Conservation (phyloP, 2,329 filamentous ascomycete genomes). For the Ceratocystiopsis sp. region DNA sequence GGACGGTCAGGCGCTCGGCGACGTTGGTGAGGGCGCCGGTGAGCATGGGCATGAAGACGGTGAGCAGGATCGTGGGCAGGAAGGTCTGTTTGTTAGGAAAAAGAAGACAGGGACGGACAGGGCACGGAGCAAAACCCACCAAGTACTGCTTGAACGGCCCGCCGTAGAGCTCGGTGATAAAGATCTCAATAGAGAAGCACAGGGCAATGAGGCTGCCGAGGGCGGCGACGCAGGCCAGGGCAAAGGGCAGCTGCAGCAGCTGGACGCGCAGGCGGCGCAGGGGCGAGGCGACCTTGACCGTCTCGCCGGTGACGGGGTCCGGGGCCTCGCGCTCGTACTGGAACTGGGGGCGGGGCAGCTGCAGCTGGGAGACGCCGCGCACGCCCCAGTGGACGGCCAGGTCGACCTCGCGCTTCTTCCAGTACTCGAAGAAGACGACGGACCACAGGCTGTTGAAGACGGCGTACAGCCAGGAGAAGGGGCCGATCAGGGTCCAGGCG, state of each 20-base stretch:
- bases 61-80: constrained; percentile 76
- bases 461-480: constrained; percentile 55
- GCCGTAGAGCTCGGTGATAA: constrained; percentile 84
- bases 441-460: constrained; percentile 52
- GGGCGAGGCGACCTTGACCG: constrained; percentile 56
- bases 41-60: constrained; percentile 61
- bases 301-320: constrained; percentile 71
- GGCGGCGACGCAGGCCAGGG: constrained; percentile 50
- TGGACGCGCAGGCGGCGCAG: constrained; percentile 62
- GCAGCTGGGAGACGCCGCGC: constrained; percentile 47
- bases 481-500: constrained; percentile 50
- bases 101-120: too few species aligned
- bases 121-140: constrained; percentile 27
- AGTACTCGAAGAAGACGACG: constrained; percentile 60
- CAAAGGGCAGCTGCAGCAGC: constrained; percentile 71
- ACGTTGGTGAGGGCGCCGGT: constrained; percentile 58
- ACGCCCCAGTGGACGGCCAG: constrained; percentile 58
- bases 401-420: constrained; percentile 60
- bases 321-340: constrained; percentile 57
- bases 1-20: constrained; percentile 60
- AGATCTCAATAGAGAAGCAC: constrained; percentile 87
- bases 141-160: constrained; percentile 76
- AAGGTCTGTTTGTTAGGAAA: constrained; percentile 41
- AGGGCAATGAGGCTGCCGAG: constrained; percentile 70
- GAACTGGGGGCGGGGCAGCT: constrained; percentile 55